These are phyloP conservation scores for Caloboletus inedulis DNA, from an alignment of 1,284 basidiomycete genomes.

Conservation along the genomic window DNA sequence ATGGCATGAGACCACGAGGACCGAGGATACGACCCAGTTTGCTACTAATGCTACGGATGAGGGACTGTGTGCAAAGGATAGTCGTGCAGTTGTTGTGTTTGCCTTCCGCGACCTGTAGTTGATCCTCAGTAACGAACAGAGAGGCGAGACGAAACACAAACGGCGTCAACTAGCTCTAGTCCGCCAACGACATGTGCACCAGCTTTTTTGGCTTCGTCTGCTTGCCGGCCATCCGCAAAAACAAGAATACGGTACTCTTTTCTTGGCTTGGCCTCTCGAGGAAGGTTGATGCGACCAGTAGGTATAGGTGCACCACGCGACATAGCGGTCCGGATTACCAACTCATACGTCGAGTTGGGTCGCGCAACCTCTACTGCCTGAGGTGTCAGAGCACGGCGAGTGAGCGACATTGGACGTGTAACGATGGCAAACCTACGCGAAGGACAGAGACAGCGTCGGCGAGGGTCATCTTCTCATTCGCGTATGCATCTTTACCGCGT, in stretches of 20 bases:
- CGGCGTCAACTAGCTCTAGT: constrained; percentile 76
- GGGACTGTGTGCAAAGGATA: constrained; percentile 78
- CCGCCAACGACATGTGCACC: constrained; percentile 88
- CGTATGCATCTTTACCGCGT: constrained; percentile 45
- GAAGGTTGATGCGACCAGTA: constrained; percentile 71
- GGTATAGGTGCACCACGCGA: constrained; percentile 73
- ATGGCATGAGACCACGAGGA: constrained; percentile 94
- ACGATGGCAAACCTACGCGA: constrained; percentile 48
- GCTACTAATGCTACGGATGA: constrained; percentile 78
- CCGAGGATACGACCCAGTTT: constrained; percentile 88
- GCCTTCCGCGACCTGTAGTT: constrained; percentile 59
- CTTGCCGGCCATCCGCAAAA: constrained; percentile 78
- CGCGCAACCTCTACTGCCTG: constrained; percentile 79
- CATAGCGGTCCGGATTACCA: constrained; percentile 77
- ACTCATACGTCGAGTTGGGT: constrained; percentile 73
- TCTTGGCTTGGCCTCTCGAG: constrained; percentile 70
- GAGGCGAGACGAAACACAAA: constrained; percentile 38
- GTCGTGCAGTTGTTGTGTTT: constrained; percentile 68
- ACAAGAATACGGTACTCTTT: constrained; percentile 78
- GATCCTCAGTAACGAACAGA: constrained; percentile 7
- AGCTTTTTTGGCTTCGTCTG: constrained; percentile 74
- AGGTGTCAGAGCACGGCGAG: background rate
- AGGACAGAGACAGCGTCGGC: constrained; percentile 63
- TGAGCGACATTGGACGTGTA: constrained; percentile 4
- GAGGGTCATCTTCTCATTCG: constrained; percentile 60